Evolutionary conservation across 495 filamentous ascomycete genomes (phyloP).

Genomic region (Aspergillus haitiensis): DNA sequence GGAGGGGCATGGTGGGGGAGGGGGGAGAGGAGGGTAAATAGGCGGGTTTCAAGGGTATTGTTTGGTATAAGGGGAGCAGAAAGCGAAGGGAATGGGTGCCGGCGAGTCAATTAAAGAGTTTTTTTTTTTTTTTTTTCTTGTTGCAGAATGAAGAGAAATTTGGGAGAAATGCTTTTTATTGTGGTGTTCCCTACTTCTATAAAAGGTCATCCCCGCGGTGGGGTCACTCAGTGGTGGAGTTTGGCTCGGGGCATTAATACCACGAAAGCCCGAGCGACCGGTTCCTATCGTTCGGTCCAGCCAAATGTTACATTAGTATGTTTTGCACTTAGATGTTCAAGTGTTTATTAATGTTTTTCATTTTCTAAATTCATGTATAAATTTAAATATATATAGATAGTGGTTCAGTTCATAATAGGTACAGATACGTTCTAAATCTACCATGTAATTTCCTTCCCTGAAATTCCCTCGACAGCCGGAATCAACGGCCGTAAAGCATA

Average conservation of each 20-base stretch:
- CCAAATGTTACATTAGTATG: too few relatives aligned
- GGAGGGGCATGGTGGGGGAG: conserved; percentile 28
- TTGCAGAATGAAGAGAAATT: background rate
- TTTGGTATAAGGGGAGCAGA: background rate
- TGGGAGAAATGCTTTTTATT: background rate
- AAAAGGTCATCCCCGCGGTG: background rate
- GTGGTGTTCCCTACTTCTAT: background rate
- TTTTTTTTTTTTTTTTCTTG: background rate
- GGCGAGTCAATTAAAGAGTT: background rate
- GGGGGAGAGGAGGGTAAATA: too few relatives aligned
- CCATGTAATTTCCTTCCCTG: conserved; percentile 48
- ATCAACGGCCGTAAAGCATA: conserved; percentile 49
- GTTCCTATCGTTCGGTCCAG: background rate
- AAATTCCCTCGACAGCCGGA: conserved; percentile 39
- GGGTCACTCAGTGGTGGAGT: background rate
- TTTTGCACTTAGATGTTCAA: too few relatives aligned
- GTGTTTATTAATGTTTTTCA: too few relatives aligned
- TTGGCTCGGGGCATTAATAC: conserved; percentile 1
- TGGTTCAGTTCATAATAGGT: too few relatives aligned
- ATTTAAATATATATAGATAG: background rate
- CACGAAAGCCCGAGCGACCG: background rate
- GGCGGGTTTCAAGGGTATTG: background rate
- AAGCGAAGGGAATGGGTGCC: background rate
- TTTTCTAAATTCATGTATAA: background rate
- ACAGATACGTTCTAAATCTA: conserved; percentile 3